Percentiles rank a stretch among this genome's conserved stretches.
Evolutionary conservation across 2,329 filamentous ascomycete species (phyloP).

Genomic region (Cordyceps javanica): DNA sequence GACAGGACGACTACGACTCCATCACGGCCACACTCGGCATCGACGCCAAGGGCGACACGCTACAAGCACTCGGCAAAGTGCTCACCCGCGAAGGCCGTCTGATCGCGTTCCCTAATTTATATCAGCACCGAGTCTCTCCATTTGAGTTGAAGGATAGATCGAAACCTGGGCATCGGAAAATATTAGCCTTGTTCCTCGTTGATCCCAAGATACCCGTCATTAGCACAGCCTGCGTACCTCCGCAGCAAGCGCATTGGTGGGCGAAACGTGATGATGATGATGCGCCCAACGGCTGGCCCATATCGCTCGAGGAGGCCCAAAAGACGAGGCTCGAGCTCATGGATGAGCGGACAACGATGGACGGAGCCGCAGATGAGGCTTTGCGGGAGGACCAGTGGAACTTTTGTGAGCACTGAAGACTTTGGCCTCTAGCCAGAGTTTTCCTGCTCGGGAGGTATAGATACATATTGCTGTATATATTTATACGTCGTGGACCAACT

Average conservation of each 20-base stretch:
- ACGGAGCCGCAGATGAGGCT: background rate
- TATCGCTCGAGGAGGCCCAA: background rate
- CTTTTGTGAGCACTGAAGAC: background rate
- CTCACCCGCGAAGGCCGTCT: conserved; percentile 40
- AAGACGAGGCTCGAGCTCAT: background rate
- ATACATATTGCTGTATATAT: too few species aligned
- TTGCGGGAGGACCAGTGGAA: background rate
- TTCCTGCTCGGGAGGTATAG: too few species aligned
- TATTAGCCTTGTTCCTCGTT: conserved; percentile 55
- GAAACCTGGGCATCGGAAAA: conserved; percentile 50
- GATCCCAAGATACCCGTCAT: conserved; percentile 45
- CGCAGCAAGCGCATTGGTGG: conserved; percentile 35
- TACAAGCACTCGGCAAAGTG: conserved; percentile 40
- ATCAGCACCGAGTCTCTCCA: conserved; percentile 45
- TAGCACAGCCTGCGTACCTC: conserved; percentile 37
- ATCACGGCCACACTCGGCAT: conserved; percentile 32
- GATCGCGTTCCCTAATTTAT: conserved; percentile 49
- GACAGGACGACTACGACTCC: conserved; percentile 27
- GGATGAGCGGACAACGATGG: background rate
- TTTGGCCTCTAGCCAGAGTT: too few species aligned
- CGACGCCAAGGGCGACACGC: conserved; percentile 9
- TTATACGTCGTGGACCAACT: too few species aligned
- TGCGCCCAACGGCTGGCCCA: background rate
- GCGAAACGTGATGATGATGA: background rate
- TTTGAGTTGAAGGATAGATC: conserved; percentile 47